Conservation (phyloP, 768 basidiomycete genomes). For the Mycena maculata region DNA sequence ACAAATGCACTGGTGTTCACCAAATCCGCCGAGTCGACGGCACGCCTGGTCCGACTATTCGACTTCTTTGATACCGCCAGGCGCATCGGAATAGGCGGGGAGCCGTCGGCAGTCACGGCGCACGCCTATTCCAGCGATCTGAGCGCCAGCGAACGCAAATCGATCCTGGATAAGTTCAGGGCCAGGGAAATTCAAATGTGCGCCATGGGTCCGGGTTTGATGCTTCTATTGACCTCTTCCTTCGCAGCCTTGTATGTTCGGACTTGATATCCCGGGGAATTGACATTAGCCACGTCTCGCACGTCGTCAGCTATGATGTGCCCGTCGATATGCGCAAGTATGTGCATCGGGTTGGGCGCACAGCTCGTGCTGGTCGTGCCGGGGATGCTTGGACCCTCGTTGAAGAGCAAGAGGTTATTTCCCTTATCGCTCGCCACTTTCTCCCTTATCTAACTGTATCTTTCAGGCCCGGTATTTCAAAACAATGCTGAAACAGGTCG, state of each 20-base stretch:
- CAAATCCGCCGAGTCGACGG: slow-evolving; percentile 94
- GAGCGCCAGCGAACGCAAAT: slow-evolving; percentile 74
- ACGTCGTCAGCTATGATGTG: slow-evolving; percentile 95
- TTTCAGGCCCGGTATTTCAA: slow-evolving; percentile 91
- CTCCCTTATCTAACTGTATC: slow-evolving; percentile 1
- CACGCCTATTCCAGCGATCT: slow-evolving; percentile 92
- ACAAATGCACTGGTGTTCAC: slow-evolving; percentile 91
- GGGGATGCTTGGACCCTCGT: slow-evolving; percentile 96
- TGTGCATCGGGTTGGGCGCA: slow-evolving; percentile 96
- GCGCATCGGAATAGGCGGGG: slow-evolving; percentile 21
- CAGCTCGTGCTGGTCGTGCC: slow-evolving; percentile 89
- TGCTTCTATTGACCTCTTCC: not conserved
- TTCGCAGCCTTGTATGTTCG: slow-evolving; percentile 87
- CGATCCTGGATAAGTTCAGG: slow-evolving; percentile 84
- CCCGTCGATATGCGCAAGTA: slow-evolving; percentile 99
- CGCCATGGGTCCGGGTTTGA: slow-evolving; percentile 40
- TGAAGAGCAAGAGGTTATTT: slow-evolving; percentile 88
- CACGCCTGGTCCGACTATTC: slow-evolving; percentile 83
- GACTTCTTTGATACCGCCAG: slow-evolving; percentile 73
- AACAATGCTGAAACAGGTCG: slow-evolving; percentile 76
- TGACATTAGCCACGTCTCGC: slow-evolving; percentile 90
- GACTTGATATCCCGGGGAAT: slow-evolving; percentile 97
- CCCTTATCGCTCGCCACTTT: not conserved
- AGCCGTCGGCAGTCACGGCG: slow-evolving; percentile 53
- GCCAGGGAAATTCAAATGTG: slow-evolving; percentile 86